These are phyloP conservation scores for Ophiosphaerella herpotricha DNA, from an alignment of 2,329 filamentous ascomycete genomes.

Conservation along the genomic window DNA sequence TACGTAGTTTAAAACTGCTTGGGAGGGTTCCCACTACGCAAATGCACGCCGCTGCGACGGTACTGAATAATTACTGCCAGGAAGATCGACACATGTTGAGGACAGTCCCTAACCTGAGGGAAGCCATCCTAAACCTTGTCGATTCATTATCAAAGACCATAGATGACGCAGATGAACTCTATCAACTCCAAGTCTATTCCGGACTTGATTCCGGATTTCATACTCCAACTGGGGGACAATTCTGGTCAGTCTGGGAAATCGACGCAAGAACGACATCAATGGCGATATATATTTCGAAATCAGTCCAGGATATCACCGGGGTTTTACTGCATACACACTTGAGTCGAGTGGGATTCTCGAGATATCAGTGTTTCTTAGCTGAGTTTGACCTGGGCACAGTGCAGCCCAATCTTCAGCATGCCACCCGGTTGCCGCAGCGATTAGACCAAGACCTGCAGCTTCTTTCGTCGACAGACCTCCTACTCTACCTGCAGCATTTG, in stretches of 20 bases:
- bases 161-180: conserved; percentile 34
- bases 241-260: conserved; percentile 44
- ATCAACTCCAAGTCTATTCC: conserved; percentile 37
- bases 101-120: conserved; percentile 23
- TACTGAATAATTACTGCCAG: conserved; percentile 19
- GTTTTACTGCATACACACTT: conserved; percentile 41
- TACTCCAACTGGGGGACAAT: conserved; percentile 37
- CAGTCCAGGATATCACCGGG: conserved; percentile 34
- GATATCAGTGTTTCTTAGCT: conserved; percentile 43
- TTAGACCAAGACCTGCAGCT: conserved; percentile 40
- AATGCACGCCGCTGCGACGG: conserved; percentile 23
- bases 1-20: conserved; percentile 37
- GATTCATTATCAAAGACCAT: conserved; percentile 24
- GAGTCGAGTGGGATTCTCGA: conserved; percentile 38
- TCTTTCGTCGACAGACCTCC: conserved; percentile 40
- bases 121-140: conserved; percentile 29
- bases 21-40: conserved; percentile 28
- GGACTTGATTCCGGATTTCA: conserved; percentile 47
- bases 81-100: conserved; percentile 22
- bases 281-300: conserved; percentile 45
- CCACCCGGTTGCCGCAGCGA: conserved; percentile 27
- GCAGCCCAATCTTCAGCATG: conserved; percentile 5
- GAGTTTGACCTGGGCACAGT: conserved; percentile 34
- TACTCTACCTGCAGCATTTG: conserved; percentile 42
- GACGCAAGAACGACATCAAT: conserved; percentile 32